Base-by-base conservation (phyloP, 352 stramenopile species). In the Phytophthora fragariae region DNA sequence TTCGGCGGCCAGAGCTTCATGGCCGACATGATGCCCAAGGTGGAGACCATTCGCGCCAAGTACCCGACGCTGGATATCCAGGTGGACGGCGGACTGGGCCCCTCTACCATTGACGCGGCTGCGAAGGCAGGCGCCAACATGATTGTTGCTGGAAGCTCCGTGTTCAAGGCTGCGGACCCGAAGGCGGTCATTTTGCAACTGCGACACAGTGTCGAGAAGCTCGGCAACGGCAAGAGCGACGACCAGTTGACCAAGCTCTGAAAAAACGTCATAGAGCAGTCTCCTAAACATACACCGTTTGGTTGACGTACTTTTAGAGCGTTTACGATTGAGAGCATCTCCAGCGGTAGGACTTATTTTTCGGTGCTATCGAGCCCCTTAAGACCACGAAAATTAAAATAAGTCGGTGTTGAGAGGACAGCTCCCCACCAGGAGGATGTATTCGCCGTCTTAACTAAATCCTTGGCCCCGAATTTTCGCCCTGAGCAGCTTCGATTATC, bases 1-100 rank as follows among this genome's bases (percentile, higher is more conserved):
- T 99, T 99, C 70, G 94, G 95, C 35, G 98, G 98, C 31, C 98
- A 99, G 84, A 92, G 80, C 37, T 99, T 99, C 76, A 99, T 99
- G 95, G 72, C 65, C 31, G 84, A 96, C 73, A 98, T 98, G 92
- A 99, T 99, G 92, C 76, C 82, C 37, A 99, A 99, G 80, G 90
- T 99, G 15, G 81, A 89, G 56, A 82, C 80, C 21, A 75, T 99
- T 37, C 86, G 98, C 50, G 82, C 89, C 41, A 89, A 92, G 65
- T 99, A 94, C 82, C 97, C 97, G n/a, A 73, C 86, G 60, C 78
- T 99, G 53, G 93, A 99, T 82, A 99, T 99, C 77, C 92, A 99
- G 82, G 97, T 99, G 5, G 97, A 99, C 77, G 98, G 98, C 59
- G 98, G 98, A 15, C 79, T 99, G 7, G 92, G 89, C 7, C 95